Evolutionary conservation across 2,329 filamentous ascomycete species (phyloP), one percentile per base, ranked within the genome.

Genomic region (Alternaria conjuncta): DNA sequence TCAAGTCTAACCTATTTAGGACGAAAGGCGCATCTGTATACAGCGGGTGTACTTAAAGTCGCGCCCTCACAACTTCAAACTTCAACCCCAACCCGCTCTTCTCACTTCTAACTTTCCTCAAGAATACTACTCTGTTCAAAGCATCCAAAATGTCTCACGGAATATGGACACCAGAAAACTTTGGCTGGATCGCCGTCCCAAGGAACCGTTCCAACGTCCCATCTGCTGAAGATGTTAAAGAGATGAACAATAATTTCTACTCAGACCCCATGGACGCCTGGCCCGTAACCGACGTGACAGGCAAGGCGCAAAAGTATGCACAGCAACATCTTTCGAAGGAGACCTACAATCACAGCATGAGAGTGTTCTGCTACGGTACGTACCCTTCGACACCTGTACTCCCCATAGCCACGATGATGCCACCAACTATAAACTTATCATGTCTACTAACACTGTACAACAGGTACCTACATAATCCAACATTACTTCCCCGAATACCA

Each of bases 281-380:
- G 49, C 49, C 28, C 2, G 20, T 41, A 0, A 58, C 26, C 5
- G 46, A 53, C 2, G 6, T 53, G 8, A 28, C 36, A 2, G 21
- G 3, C 4, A 61, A 53, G 9, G 36, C 36, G 9, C 45, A n/a
- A 3, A 21, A 28, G 5, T 46, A 57, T 12, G 59, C 36, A 1
- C 20, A 61, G 20, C 6, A 51, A 2, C 18, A 44, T 4, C 26
- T 61, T 4, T 9, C 11, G 0, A 12, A 30, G 3, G 54, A 58
- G 20, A 49, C 45, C 2, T 61, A 41, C 18, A 58, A 61, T 10
- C 59, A 61, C 12, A 57, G 54, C 21, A 18, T 61, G 20, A 41
- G 55, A 12, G 59, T 61, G 0, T 61, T 47, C 46, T 51, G 45
- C 21, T 61, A 61, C 18, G 54, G 59, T 61, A 20, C 9, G 7